Evolutionary conservation across 2,329 filamentous ascomycete genomes (phyloP).

Genomic region (Juglanconis juglandina): DNA sequence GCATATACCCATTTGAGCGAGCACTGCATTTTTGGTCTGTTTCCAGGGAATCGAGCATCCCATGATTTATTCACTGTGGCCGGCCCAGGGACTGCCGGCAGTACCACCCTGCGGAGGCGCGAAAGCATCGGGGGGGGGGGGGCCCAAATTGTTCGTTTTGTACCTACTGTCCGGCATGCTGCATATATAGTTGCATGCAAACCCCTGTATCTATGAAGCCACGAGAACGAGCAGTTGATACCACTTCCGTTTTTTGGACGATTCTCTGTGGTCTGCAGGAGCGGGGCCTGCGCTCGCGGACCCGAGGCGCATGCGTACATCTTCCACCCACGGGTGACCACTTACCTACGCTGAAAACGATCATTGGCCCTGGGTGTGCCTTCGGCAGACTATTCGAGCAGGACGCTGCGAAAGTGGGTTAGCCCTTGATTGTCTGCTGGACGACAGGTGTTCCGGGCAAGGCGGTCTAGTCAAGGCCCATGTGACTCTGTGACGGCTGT

Average conservation of each 20-base stretch:
- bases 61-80: not conserved
- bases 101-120: not conserved
- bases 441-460: not conserved
- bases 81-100: conserved; percentile 13
- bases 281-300: not conserved
- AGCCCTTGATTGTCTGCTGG: not conserved
- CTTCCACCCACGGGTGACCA: too few species aligned
- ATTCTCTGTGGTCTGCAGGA: not conserved
- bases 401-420: not conserved
- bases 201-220: conserved; percentile 16
- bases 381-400: not conserved
- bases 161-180: conserved; percentile 9
- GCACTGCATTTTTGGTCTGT: conserved; percentile 8
- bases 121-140: not conserved
- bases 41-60: conserved; percentile 4
- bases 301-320: not conserved
- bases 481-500: not conserved
- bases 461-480: not conserved
- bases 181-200: conserved; percentile 12
- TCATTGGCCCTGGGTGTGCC: not conserved
- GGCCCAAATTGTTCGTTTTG: conserved; percentile 11
- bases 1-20: conserved; percentile 3
- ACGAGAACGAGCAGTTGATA: conserved; percentile 18
- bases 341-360: too few species aligned
- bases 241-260: not conserved